A percentile compares a stretch with the other conserved stretches of the same genome.
Conservation (phyloP, 768 basidiomycete genomes). For the Boletellus ananas region DNA sequence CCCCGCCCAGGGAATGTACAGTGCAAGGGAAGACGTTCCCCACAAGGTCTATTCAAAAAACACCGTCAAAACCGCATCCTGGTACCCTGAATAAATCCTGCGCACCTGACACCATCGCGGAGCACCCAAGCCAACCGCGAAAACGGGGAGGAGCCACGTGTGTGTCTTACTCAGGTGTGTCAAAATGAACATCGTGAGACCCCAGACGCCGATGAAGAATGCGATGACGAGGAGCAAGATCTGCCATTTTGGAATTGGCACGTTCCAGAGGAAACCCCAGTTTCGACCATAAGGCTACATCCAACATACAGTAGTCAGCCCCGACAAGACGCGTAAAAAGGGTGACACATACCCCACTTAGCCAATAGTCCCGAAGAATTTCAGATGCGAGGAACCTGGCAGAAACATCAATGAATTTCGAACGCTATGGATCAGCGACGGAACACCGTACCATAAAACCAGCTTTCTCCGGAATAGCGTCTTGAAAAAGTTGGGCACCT, state of each 20-base stretch:
- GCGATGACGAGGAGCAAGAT: conserved; percentile 72
- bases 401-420: not conserved
- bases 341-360: conserved; percentile 66
- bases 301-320: conserved; percentile 9
- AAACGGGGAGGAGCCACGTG: conserved; percentile 92
- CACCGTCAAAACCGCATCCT: not conserved
- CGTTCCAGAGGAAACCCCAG: conserved; percentile 91
- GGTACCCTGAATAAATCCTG: not conserved
- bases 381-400: conserved; percentile 81
- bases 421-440: not conserved
- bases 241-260: conserved; percentile 77
- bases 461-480: conserved; percentile 89
- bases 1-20: conserved; percentile 95
- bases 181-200: conserved; percentile 62
- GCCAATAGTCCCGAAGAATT: conserved; percentile 88
- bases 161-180: conserved; percentile 90
- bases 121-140: conserved; percentile 91
- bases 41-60: conserved; percentile 65
- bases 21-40: conserved; percentile 90
- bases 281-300: conserved; percentile 84
- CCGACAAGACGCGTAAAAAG: not conserved
- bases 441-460: conserved; percentile 64
- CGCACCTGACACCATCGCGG: conserved; percentile 90
- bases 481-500: conserved; percentile 87
- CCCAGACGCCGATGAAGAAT: conserved; percentile 92